phyloP scores from a whole-genome alignment of 768 basidiomycete genomes.

The Tylopilus cervinicoccineus region DNA sequence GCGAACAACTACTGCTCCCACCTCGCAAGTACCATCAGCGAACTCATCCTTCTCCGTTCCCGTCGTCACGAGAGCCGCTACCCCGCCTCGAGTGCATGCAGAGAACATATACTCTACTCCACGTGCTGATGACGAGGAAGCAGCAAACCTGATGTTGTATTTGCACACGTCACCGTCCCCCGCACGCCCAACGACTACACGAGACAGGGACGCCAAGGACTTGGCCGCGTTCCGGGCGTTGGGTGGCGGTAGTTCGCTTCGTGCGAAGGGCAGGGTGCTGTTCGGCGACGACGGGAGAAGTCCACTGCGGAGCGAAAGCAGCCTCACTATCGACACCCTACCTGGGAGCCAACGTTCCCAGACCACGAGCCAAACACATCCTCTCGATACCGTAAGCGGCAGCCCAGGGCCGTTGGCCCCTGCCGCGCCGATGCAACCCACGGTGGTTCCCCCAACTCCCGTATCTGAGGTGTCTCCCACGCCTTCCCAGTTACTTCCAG shows the following conservation, averaged over 20 bases:
- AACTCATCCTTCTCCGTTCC: slow-evolving; percentile 36
- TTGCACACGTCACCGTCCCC: slow-evolving; percentile 85
- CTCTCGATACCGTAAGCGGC: slow-evolving; percentile 15
- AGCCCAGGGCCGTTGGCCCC: slow-evolving; percentile 19
- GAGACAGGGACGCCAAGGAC: slow-evolving; percentile 46
- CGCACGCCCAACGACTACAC: slow-evolving; percentile 52
- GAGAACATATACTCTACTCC: slow-evolving; percentile 42
- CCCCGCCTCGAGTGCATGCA: slow-evolving; percentile 32
- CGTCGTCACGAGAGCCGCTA: slow-evolving; percentile 24
- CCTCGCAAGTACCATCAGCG: slow-evolving; percentile 37
- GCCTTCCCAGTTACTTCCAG: slow-evolving; percentile 23
- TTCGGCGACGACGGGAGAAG: slow-evolving; percentile 39
- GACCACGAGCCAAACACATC: slow-evolving; percentile 15
- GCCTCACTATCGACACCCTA: slow-evolving; percentile 21
- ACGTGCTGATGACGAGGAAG: slow-evolving; percentile 69
- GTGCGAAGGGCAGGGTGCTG: slow-evolving; percentile 64
- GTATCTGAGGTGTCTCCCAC: slow-evolving; percentile 22
- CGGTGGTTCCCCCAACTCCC: slow-evolving; percentile 33
- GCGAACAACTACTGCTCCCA: slow-evolving; percentile 42
- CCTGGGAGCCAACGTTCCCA: slow-evolving; percentile 27
- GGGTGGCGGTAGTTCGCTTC: slow-evolving; percentile 42
- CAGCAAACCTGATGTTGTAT: slow-evolving; percentile 82
- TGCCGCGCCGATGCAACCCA: slow-evolving; percentile 28
- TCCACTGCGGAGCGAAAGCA: slow-evolving; percentile 27
- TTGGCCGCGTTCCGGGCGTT: slow-evolving; percentile 54